These are phyloP conservation scores for Zarea fungicola DNA, from an alignment of 2,329 filamentous ascomycete species.

Conservation along the genomic window DNA sequence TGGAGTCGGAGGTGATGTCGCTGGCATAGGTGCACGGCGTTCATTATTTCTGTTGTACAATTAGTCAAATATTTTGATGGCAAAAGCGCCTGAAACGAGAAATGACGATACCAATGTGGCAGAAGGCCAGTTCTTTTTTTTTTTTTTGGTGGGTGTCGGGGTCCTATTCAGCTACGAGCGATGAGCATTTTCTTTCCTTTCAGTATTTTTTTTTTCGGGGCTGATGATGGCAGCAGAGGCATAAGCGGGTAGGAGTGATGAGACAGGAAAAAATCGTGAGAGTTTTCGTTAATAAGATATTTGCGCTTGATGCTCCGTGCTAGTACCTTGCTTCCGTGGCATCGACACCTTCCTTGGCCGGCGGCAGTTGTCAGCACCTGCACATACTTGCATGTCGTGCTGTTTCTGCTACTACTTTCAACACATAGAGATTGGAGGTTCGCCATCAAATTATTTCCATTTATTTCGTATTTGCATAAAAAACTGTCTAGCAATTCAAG, in stretches of 20 bases:
- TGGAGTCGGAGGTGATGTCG: not conserved
- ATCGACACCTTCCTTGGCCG: too few species aligned
- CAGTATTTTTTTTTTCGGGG: not conserved
- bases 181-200: not conserved
- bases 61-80: not conserved
- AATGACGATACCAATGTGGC: conserved; percentile 11
- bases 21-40: not conserved
- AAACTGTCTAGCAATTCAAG: too few species aligned
- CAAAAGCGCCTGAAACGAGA: conserved; percentile 6
- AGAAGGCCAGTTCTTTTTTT: conserved; percentile 3
- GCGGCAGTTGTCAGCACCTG: not conserved
- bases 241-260: not conserved
- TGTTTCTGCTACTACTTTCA: not conserved
- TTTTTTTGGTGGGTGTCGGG: too few species aligned
- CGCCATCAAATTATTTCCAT: too few species aligned
- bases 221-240: not conserved
- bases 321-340: not conserved
- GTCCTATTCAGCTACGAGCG: too few species aligned
- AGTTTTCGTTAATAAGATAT: not conserved
- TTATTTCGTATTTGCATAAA: too few species aligned
- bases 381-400: not conserved
- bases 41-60: conserved; percentile 5
- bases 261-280: too few species aligned
- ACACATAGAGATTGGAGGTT: too few species aligned
- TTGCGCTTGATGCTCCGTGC: not conserved